Conservation (phyloP, 164 flowering plant species). For the Vitis riparia region DNA sequence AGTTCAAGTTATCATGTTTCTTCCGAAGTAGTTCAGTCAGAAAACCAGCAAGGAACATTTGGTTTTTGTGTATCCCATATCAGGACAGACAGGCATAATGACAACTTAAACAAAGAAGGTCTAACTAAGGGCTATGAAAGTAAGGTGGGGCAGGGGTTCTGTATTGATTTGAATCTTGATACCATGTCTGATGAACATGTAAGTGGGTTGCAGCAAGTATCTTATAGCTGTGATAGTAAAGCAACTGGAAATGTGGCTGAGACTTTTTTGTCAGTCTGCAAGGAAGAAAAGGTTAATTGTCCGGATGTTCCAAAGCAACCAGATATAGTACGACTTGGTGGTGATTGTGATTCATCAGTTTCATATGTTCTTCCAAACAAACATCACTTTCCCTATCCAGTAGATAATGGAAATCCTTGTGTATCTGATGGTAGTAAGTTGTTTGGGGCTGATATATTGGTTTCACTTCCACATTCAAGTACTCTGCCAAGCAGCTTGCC, state of each 20-base stretch:
- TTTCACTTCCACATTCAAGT: conserved; percentile 7
- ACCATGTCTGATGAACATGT: conserved; percentile 20
- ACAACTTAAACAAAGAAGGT: conserved; percentile 9
- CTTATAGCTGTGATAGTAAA: conserved; percentile 14
- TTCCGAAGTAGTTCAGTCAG: conserved; percentile 29
- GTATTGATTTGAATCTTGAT: conserved; percentile 39
- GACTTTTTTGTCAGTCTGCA: conserved; percentile 2
- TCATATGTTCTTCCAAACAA: conserved; percentile 5
- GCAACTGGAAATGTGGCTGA: conserved; percentile 6
- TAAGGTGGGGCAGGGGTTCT: conserved; percentile 15
- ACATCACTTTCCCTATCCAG: conserved; percentile 15
- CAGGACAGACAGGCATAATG: conserved; percentile 13
- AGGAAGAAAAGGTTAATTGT: conserved; percentile 15
- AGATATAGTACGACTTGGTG: conserved; percentile 10
- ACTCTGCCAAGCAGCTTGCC: conserved; percentile 8
- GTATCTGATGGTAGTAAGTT: conserved; percentile 21
- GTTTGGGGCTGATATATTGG: conserved; percentile 39
- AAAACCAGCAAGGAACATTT: conserved; percentile 4
- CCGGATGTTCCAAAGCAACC: conserved; percentile 12
- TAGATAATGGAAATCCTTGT: conserved; percentile 7
- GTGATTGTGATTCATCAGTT: conserved; percentile 8
- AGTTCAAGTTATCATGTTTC: conserved; percentile 17
- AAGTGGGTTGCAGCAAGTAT: conserved; percentile 8
- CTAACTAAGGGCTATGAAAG: conserved; percentile 7
- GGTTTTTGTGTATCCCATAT: conserved; percentile 11